Percentiles rank a stretch among this genome's conserved stretches.
Conservation (phyloP, 139 green algal species). For the Diplosphaera chodatii region DNA sequence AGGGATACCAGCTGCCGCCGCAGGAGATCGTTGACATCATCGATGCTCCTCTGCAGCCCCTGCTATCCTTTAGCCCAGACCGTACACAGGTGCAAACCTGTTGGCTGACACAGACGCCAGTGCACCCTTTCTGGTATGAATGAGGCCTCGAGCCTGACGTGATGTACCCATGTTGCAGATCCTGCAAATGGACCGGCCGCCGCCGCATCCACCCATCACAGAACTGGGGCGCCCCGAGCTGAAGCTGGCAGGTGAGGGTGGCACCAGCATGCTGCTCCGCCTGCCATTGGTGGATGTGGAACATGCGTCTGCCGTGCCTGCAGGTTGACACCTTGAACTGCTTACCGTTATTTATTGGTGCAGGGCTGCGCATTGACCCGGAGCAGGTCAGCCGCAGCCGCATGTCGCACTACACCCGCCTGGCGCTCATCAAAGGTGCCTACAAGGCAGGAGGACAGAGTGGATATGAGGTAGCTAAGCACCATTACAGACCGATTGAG, state of each 20-base stretch:
- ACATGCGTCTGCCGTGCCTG: no score
- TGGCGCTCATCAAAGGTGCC: conserved; percentile 31
- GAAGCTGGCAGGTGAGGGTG: conserved; percentile 89
- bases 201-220: conserved; percentile 73
- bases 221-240: conserved; percentile 89
- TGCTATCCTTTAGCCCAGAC: conserved; percentile 86
- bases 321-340: no score
- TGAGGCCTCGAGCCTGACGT: no score
- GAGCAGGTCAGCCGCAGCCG: conserved; percentile 64
- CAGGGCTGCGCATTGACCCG: conserved; percentile 85
- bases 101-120: no score
- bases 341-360: not conserved
- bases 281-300: no score
- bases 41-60: conserved; percentile 68
- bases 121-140: no score
- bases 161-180: no score
- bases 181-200: conserved; percentile 73
- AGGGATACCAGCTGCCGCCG: conserved; percentile 75
- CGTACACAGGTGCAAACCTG: conserved; percentile 25
- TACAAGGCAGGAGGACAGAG: conserved; percentile 8
- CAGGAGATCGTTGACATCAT: conserved; percentile 85
- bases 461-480: no score
- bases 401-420: conserved; percentile 67
- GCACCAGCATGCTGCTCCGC: no score
- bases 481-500: no score